Evolutionary conservation across 345 rosid genomes (phyloP), one percentile per base, ranked within the genome.

Genomic region (Hevea brasiliensis): DNA sequence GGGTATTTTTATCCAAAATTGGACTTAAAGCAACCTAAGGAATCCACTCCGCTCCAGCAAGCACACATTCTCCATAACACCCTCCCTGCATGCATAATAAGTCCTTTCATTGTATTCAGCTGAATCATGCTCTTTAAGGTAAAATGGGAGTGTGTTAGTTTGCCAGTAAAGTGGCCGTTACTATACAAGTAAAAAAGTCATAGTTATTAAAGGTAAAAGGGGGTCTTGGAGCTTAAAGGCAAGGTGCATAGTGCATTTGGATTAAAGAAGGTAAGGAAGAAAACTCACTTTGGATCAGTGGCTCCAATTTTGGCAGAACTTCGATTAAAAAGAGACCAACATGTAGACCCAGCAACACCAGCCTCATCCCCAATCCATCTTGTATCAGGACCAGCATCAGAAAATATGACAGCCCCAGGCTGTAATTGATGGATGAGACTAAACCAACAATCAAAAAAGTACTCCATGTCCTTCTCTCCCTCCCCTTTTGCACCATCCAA

Each of bases 401-500:
- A 90, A 77, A 94, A 94, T 17, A 94, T 92, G 61, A 82, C 89
- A 9, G 97, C 91, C 4, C 74, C 74, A 0, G 97, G 95, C 63
- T 94, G 97, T 50, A 72, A 91, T 86, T 90, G 97, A 73, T 77
- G 94, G 45, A 92, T 89, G 71, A 90, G 84, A 76, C 87, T 83
- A 74, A 92, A 90, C 97, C 98, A 94, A 61, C 81, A 68, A 69
- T 87, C 89, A 66, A 92, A 90, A 76, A 74, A 86, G 71, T 92
- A 94, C 20, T 89, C 86, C 92, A 90, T 90, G 76, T 92, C 85
- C 79, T 82, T 89, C 68, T 88, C 93, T 42, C 88, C 92, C 67
- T 87, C 89, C 51, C 95, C 97, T 72, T 88, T 87, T 0, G 97
- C 97, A 45, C 98, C 97, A 82, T 94, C 97, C 74, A 92, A 84